Base-by-base conservation (phyloP, 2,329 filamentous ascomycete species). In the Aureobasidium namibiae region DNA sequence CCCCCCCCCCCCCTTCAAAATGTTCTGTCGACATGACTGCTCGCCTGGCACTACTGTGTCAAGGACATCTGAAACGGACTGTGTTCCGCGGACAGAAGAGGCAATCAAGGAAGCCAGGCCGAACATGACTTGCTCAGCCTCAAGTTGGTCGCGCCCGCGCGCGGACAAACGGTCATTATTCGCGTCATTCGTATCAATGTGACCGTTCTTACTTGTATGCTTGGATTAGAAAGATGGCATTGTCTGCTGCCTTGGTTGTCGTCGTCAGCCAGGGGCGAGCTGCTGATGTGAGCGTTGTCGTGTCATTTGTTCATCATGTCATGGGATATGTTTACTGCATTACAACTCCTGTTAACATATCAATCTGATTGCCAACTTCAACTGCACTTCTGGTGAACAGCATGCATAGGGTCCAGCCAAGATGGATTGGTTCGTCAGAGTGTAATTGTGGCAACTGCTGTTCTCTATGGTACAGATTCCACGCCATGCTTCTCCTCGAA, bases 401-500 rank as follows among this genome's bases (percentile, higher is more conserved):
- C 24, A 18, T 6, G 6, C 45, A 21, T 11, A 7, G 38, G 21
- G 5, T 18, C 38, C 13, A 18, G 18, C 3, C 18, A 14, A 39
- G 33, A 1, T 52, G 39, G 21, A 16, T 6, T 45, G 29, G 16
- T 56, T 45, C 52, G 23, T 56, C 39, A 56, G 9, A 23, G 29
- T 34, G 13, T 36, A 14, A 31, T 34, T 24, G 41, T 41, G 24
- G 21, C 52, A 13, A 31, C 21, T 36, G 52, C 52, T 45, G 38
- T 29, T 48, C 2, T 57, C 54, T 57, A 57, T 57, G 33, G 23
- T 57, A 57, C 54, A 57, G 39, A 42, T 46, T 48, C 53, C 42
- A 57, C 33, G 54, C 54, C 54, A 57, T 57, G 54, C 54, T 39
- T 29, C 26, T 24, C 14, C n/a, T 42, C 14, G 31, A 44, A 45